phyloP scores from a whole-genome alignment of 177 flowering plant species.

The Tripterygium wilfordii region DNA sequence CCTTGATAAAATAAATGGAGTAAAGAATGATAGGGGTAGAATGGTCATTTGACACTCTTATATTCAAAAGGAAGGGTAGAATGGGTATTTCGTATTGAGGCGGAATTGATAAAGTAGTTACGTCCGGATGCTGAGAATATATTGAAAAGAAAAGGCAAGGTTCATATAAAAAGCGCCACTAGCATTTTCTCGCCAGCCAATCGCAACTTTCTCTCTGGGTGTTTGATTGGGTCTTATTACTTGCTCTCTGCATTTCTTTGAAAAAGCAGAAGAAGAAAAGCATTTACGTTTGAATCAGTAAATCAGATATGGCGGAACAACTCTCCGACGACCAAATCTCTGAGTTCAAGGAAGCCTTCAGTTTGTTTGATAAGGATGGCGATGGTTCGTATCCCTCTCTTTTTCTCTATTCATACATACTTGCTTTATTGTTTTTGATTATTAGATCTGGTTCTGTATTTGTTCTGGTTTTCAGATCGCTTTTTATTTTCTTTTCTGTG shows the following conservation, averaged over 20 bases:
- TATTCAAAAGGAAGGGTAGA: too few species aligned
- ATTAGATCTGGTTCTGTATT: not conserved
- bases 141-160: too few species aligned
- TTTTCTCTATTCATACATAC: not conserved
- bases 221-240: too few species aligned
- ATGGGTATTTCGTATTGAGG: not conserved
- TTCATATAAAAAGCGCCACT: too few species aligned
- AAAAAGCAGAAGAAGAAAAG: not conserved
- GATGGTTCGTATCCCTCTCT: conserved; percentile 14
- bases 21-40: too few species aligned
- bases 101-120: conserved; percentile 1
- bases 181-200: too few species aligned
- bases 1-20: too few species aligned
- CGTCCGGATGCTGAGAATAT: conserved; percentile 1
- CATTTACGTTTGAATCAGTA: not conserved
- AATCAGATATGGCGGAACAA: conserved; percentile 22
- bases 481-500: too few species aligned
- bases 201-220: not conserved
- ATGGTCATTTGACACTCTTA: too few species aligned
- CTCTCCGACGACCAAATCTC: conserved; percentile 40
- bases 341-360: conserved; percentile 41
- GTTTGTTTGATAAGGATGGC: conserved; percentile 39
- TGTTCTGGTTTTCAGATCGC: not conserved
- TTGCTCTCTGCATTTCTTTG: not conserved
- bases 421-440: not conserved